Conservation (phyloP, 306 rosid species). For the Quercus variabilis region DNA sequence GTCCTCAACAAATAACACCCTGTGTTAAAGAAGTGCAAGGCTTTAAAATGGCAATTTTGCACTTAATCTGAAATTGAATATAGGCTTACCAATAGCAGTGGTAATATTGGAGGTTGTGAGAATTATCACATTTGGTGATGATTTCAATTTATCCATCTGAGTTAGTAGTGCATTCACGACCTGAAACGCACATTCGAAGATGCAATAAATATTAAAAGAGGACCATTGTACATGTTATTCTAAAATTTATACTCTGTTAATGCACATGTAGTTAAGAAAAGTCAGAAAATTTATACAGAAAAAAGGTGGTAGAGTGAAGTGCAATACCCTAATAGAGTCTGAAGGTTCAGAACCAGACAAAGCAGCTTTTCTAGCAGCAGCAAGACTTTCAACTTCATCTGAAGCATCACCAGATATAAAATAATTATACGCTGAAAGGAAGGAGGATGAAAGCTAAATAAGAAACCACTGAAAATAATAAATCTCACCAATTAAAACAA, state of each 20-base stretch:
- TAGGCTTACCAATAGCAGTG: constrained; percentile 85
- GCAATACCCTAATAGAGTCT: constrained; percentile 90
- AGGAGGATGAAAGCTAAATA: constrained; percentile 19
- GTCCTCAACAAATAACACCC: neutral
- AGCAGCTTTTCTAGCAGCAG: constrained; percentile 97
- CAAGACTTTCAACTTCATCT: constrained; percentile 99
- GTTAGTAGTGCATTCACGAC: constrained; percentile 95
- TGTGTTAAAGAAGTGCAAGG: neutral
- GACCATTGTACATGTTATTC: neutral
- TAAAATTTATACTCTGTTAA: neutral
- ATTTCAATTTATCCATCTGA: constrained; percentile 92
- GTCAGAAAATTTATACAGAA: neutral
- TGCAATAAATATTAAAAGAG: constrained; percentile 7
- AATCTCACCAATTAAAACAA: constrained; percentile 97
- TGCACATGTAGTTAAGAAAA: neutral
- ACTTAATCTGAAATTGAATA: constrained; percentile 11
- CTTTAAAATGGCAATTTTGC: neutral
- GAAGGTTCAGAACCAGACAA: constrained; percentile 98
- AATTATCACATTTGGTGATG: constrained; percentile 87
- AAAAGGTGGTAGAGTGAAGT: constrained; percentile 11
- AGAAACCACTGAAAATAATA: constrained; percentile 17
- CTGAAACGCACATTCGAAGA: constrained; percentile 49
- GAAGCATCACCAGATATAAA: constrained; percentile 31
- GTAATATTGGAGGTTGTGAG: constrained; percentile 96
- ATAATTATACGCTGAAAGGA: constrained; percentile 20